Evolutionary conservation across 1,139 yeast species (phyloP), one percentile per base, ranked within the genome.

Genomic region (Candida buenavistaensis): DNA sequence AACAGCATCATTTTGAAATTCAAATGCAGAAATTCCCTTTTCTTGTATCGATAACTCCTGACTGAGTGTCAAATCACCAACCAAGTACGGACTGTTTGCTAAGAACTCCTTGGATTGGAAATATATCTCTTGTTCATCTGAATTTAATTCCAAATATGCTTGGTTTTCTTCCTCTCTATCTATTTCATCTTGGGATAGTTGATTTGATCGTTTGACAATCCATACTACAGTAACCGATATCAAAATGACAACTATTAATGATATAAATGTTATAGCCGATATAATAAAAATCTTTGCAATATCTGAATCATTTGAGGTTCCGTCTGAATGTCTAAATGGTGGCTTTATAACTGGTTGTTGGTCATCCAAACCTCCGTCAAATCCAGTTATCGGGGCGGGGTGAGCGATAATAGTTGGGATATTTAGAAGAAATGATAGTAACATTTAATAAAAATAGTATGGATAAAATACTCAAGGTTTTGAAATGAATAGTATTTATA

Each of bases 1-100:
- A 63, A 75, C 78, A 11, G 67, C 54, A 52, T 88, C 90, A 28
- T 87, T 87, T 40, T 75, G 76, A 55, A 94, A 92, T 51, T 88
- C 95, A 94, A 95, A 92, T 0, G 98, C 98, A 19, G 76, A 67
- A 1, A 94, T 82, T 0, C 97, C 99, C 57, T 87, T 89, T 51
- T 94, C 98, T 51, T 88, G 95, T 23, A 92, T 87, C 17, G 68
- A 68, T 60, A 75, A 72, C 57, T 62, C 68, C 55, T 69, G 85
- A 33, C 71, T 73, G 38, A 58, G 65, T 35, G 77, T 62, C 47
- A 64, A 57, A 33, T 61, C 65, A 26, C 65, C 65, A 43, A 65
- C 66, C 62, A 58, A 64, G 57, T 59, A 76, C 64, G 87, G 85
- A 49, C 81, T 77, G 30, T 70, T 62, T 37, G 64, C 65, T 27